Base-by-base conservation (phyloP, 2,329 filamentous ascomycete species). In the Ambrosiella beaveri region DNA sequence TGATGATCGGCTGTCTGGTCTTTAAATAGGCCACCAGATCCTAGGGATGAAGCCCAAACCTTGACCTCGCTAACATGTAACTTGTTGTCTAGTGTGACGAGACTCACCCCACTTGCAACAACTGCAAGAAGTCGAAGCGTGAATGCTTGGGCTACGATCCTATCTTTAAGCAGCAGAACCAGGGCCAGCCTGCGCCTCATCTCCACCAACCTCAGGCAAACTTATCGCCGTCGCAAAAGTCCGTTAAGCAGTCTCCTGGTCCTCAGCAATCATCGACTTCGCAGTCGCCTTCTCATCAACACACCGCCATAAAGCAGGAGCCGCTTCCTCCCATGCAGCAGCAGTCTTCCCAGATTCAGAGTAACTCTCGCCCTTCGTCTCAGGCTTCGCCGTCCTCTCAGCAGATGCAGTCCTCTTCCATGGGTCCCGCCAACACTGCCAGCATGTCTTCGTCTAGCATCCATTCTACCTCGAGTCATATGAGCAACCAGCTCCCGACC, bases 101-200 rank as follows among this genome's bases (percentile, higher is more conserved):
- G 76, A 83, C 82, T 61, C 89, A 95, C 70, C 93, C 93, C 19
- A 83, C 85, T 61, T 98, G 93, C 75, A 84, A 88, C 72, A 88
- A 93, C 68, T 93, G 87, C 73, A 84, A 85, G 67, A 93, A 93
- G 70, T 89, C 85, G 64, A 93, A 91, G 72, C 86, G 87, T 66
- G 86, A 91, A 65, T 93, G 87, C 67, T 69, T 89, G 54, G 87
- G 87, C 58, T 93, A 93, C 78, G 87, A 93, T 66, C 86, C 87
- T 41, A 87, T 91, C 66, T 93, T 91, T 73, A 87, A 88, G 71
- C 79, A 79, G 63, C 79, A 84, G 62, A 81, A 84, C 65, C 62
- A 61, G 55, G 72, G 56, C 13, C 61, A 60, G 12, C 37, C 57
- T 12, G 40, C 54, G 2, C 54, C 57, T 15, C 58, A 61, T 38